These are phyloP conservation scores for Aurifilum marmelostoma DNA, from an alignment of 2,329 filamentous ascomycete genomes.

Conservation along the genomic window DNA sequence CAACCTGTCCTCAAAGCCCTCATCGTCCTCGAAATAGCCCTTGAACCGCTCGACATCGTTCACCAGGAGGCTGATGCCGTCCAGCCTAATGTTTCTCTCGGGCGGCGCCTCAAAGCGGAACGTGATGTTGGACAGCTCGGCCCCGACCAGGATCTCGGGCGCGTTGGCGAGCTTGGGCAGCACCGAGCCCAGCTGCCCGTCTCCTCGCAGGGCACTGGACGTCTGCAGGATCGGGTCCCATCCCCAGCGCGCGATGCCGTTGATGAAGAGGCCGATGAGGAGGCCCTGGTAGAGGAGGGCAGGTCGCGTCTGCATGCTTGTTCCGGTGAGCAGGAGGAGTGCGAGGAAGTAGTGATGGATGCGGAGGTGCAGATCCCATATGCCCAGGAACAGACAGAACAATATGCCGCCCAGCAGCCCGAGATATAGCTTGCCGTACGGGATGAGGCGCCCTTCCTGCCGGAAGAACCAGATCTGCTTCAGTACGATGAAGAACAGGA, in stretches of 20 bases:
- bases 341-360: conserved; percentile 96
- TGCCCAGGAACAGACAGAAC: conserved; percentile 70
- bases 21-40: conserved; percentile 66
- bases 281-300: conserved; percentile 87
- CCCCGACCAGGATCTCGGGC: conserved; percentile 51
- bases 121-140: conserved; percentile 65
- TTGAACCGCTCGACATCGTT: conserved; percentile 84
- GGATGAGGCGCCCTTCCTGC: conserved; percentile 77
- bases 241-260: conserved; percentile 91
- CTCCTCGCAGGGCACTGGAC: conserved; percentile 69
- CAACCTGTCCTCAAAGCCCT: conserved; percentile 41
- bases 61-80: conserved; percentile 79
- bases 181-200: conserved; percentile 63
- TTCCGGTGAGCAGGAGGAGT: conserved; percentile 84
- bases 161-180: conserved; percentile 56
- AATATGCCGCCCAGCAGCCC: conserved; percentile 70
- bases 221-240: conserved; percentile 91
- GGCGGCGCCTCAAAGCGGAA: conserved; percentile 57
- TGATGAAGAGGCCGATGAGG: conserved; percentile 88
- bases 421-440: conserved; percentile 77
- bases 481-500: conserved; percentile 68
- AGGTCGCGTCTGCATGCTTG: conserved; percentile 83
- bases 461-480: conserved; percentile 86
- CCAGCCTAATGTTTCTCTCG: conserved; percentile 54
- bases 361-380: conserved; percentile 69